These are phyloP conservation scores for Kockiozyma suomiensis DNA, from an alignment of 805 yeast species.

Conservation along the genomic window DNA sequence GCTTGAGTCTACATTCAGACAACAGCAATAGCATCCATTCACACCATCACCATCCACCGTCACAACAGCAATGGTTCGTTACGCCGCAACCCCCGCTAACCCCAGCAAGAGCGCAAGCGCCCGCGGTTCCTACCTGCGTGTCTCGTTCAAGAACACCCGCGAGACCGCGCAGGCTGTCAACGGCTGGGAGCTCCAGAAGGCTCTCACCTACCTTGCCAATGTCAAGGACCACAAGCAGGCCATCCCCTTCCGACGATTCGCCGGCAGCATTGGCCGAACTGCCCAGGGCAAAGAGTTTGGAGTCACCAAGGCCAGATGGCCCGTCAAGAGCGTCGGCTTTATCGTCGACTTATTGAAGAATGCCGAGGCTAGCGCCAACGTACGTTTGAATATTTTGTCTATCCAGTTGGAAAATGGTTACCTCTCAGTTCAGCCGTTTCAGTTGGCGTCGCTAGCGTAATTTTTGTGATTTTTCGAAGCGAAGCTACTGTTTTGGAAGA, in stretches of 20 bases:
- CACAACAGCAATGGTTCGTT: conserved; percentile 89
- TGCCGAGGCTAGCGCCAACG: conserved; percentile 98
- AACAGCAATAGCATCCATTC: neutral
- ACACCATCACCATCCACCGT: neutral
- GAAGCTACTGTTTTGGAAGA: too few relatives aligned
- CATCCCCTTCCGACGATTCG: conserved; percentile 98
- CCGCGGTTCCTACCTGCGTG: conserved; percentile 99
- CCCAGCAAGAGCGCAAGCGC: conserved; percentile 99
- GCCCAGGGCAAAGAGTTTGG: conserved; percentile 99
- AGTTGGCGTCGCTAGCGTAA: too few relatives aligned
- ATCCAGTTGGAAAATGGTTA: neutral
- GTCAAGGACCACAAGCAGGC: conserved; percentile 99
- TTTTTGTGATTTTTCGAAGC: too few relatives aligned
- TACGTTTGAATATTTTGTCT: conserved; percentile 13
- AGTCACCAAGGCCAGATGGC: conserved; percentile 99
- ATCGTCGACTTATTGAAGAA: conserved; percentile 91
- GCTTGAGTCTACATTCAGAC: neutral
- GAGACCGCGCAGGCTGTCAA: conserved; percentile 98
- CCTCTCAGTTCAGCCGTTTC: neutral
- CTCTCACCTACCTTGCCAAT: conserved; percentile 92
- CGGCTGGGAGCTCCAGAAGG: conserved; percentile 97
- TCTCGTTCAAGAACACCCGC: conserved; percentile 99
- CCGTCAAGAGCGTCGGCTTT: conserved; percentile 96
- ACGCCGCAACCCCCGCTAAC: conserved; percentile 99
- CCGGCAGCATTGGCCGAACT: conserved; percentile 96